Percentiles rank a stretch among this genome's conserved stretches.
Conservation (phyloP, 2,329 filamentous ascomycete genomes). For the Microascus cirrosus region DNA sequence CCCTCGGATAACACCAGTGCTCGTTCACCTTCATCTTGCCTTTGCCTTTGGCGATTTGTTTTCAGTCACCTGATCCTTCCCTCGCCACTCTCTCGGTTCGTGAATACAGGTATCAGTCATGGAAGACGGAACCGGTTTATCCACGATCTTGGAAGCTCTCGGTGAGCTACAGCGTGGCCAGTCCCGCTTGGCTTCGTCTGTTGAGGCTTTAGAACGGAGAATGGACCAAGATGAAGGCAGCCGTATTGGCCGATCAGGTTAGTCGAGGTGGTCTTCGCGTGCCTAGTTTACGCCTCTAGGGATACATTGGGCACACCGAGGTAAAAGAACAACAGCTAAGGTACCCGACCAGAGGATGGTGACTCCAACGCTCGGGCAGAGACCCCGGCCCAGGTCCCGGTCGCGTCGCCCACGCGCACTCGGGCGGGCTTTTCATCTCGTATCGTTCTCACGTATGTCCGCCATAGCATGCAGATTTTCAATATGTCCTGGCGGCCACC, state of each 20-base stretch:
- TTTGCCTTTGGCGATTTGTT: background rate
- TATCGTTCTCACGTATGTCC: constrained; percentile 8
- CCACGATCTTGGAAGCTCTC: constrained; percentile 13
- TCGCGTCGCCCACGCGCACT: constrained; percentile 18
- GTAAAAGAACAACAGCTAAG: background rate
- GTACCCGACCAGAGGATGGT: background rate
- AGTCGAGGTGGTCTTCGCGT: background rate
- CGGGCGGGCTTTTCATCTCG: constrained; percentile 28
- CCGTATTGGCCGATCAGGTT: background rate
- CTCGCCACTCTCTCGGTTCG: background rate
- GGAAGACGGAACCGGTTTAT: background rate
- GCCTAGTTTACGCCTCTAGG: background rate
- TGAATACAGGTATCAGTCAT: background rate
- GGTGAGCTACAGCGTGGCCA: constrained; percentile 31
- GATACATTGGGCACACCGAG: background rate
- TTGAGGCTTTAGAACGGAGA: constrained; percentile 25
- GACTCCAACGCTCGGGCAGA: background rate
- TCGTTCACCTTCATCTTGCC: background rate
- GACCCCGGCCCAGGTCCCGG: constrained; percentile 11
- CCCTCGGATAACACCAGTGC: background rate
- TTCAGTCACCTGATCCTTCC: background rate
- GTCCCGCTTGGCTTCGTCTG: constrained; percentile 24
- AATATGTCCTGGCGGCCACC: background rate
- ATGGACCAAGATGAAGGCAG: constrained; percentile 7
- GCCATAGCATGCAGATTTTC: too few species aligned